Base-by-base conservation (phyloP, 352 stramenopile genomes). In the Pythium dissimile region DNA sequence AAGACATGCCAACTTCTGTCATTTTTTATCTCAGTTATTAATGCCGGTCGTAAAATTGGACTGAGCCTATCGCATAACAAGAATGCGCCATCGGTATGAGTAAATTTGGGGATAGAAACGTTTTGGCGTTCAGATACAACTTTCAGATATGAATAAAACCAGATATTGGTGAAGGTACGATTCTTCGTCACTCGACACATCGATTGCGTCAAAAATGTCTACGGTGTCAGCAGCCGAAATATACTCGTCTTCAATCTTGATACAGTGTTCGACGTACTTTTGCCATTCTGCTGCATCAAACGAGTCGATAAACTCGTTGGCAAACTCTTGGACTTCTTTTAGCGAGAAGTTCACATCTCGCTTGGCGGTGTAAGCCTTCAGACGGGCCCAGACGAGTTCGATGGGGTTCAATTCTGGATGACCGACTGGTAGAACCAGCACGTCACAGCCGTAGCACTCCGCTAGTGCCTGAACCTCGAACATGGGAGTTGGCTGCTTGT, bases 341-440 rank as follows among this genome's bases (percentile, higher is more conserved):
- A 69, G 49, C 10, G 62, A 60, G 32, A 64, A 65, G n/a, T 31
- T 53, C 5, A 42, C 31, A 45, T 69, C 61, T 11, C 44, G n/a
- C 28, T 56, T 45, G 15, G 54, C 54, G 10, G 62, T 32, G 32
- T 56, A 69, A 8, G 1, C 11, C 16, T 69, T 69, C 15, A 69
- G 20, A 24, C 49, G n/a, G 1, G 32, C 15, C 54, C 62, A 69
- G 0, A 65, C 55, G 39, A 69, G 42, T 46, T 69, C 62, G 20
- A 69, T 69, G 1, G 62, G 62, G 24, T 69, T 69, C 20, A 66
- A 46, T 18, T 69, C 55, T 1, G 56, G 51, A n/a, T 69, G 55
- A 11, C 23, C 54, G n/a, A 65, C 62, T 4, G 56, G 55, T 1
- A 62, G 38, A 13, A 57, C 20, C 3, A 62, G 46, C 7, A 62